phyloP scores from a whole-genome alignment of 345 rosid genomes.

The Rhodamnia argentea region DNA sequence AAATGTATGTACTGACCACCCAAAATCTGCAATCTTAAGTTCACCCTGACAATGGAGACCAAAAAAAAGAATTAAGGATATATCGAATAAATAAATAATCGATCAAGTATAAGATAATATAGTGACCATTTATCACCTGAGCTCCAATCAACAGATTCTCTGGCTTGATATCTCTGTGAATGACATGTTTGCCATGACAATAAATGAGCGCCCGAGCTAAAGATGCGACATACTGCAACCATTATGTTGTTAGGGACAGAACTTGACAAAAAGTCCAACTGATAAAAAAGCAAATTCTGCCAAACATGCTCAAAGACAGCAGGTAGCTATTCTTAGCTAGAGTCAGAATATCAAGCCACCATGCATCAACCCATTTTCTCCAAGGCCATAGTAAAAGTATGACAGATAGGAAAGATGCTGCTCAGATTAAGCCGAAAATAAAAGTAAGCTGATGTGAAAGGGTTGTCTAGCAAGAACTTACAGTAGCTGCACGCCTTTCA shows the following conservation, averaged over 20 bases:
- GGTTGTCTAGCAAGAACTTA: constrained; percentile 19
- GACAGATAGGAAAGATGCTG: background rate
- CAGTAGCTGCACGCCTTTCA: constrained; percentile 89
- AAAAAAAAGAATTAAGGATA: background rate
- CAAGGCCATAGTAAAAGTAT: background rate
- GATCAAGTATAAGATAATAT: background rate
- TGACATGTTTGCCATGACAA: constrained; percentile 98
- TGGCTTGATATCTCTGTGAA: constrained; percentile 96
- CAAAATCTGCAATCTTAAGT: constrained; percentile 98
- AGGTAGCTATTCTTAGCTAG: background rate
- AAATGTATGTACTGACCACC: constrained; percentile 99
- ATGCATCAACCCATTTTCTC: background rate
- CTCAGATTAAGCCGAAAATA: background rate
- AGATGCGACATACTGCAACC: constrained; percentile 82
- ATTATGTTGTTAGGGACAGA: background rate
- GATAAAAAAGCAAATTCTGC: background rate
- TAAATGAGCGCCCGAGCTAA: constrained; percentile 94
- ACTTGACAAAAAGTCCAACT: background rate
- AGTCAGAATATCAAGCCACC: background rate
- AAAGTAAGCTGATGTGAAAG: background rate
- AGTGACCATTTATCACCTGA: constrained; percentile 34
- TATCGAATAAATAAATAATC: background rate
- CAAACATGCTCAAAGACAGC: background rate
- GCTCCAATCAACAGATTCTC: constrained; percentile 85
- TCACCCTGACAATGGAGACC: constrained; percentile 54